A percentile compares a stretch with the other conserved stretches of the same genome.
These are phyloP conservation scores for Fusarium bactridioides DNA, from an alignment of 2,329 filamentous ascomycete genomes.

Conservation along the genomic window DNA sequence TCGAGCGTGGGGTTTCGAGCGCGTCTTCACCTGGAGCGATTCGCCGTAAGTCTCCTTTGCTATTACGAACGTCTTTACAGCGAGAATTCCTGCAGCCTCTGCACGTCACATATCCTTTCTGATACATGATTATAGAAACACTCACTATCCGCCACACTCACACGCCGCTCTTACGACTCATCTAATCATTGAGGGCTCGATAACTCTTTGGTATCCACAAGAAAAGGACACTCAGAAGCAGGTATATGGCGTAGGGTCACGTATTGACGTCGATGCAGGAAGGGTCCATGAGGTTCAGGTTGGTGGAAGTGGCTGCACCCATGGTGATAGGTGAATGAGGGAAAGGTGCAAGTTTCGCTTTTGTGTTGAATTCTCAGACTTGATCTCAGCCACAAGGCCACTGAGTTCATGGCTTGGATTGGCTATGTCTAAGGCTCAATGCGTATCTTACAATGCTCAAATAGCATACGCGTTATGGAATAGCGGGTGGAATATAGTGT, in stretches of 20 bases:
- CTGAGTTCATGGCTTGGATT: background rate
- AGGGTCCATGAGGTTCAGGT: slow-evolving; percentile 75
- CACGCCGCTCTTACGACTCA: slow-evolving; percentile 73
- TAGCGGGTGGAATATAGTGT: background rate
- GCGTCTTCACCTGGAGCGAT: slow-evolving; percentile 78
- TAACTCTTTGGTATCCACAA: slow-evolving; percentile 73
- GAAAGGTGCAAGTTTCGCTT: background rate
- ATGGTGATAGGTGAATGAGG: slow-evolving; percentile 69
- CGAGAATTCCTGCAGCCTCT: slow-evolving; percentile 1
- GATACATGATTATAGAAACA: slow-evolving; percentile 57
- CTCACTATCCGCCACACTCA: slow-evolving; percentile 73
- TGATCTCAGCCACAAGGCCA: background rate
- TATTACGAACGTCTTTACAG: background rate
- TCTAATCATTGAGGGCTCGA: slow-evolving; percentile 68
- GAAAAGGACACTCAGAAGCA: slow-evolving; percentile 63
- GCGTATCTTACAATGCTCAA: background rate
- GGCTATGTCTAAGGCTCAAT: background rate
- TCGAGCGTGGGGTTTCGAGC: slow-evolving; percentile 71
- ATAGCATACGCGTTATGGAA: too few species aligned
- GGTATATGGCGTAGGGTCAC: slow-evolving; percentile 66
- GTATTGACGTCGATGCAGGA: slow-evolving; percentile 72
- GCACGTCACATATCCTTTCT: slow-evolving; percentile 1
- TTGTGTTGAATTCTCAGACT: too few species aligned
- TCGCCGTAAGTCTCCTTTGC: slow-evolving; percentile 61
- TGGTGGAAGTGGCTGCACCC: slow-evolving; percentile 70